Conservation (phyloP, 2,329 filamentous ascomycete species). For the Aspergillus puulaauensis region DNA sequence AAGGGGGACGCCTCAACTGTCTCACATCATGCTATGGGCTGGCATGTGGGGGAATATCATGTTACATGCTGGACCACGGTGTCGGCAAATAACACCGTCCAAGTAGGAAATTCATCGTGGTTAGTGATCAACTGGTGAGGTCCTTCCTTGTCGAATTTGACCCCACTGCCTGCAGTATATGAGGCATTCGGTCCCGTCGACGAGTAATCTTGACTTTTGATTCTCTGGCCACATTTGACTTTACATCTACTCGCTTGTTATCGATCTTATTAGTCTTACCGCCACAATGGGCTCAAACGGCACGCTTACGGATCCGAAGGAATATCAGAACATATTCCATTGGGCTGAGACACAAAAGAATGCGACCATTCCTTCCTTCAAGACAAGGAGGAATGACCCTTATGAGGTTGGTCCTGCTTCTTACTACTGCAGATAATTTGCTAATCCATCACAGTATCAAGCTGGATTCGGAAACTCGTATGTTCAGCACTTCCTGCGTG, state of each 20-base stretch:
- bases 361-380: slow-evolving; percentile 55
- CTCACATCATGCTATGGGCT: no score
- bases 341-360: slow-evolving; percentile 64
- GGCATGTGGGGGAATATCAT: no score
- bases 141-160: background rate
- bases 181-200: background rate
- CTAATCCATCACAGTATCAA: slow-evolving; percentile 48
- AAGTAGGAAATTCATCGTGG: background rate
- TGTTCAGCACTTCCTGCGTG: slow-evolving; percentile 20
- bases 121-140: background rate
- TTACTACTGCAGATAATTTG: background rate
- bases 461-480: slow-evolving; percentile 55
- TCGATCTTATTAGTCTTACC: background rate
- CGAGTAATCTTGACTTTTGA: background rate
- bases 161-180: slow-evolving; percentile 13
- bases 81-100: background rate
- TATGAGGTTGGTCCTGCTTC: slow-evolving; percentile 43
- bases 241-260: background rate
- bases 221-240: background rate
- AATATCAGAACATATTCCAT: slow-evolving; percentile 55
- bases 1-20: background rate
- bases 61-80: background rate
- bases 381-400: slow-evolving; percentile 53
- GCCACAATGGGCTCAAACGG: slow-evolving; percentile 27
- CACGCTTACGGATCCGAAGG: slow-evolving; percentile 29